Percentiles rank a stretch among this genome's conserved stretches.
Conservation (phyloP, 768 basidiomycete species). For the Ramaria rubella region DNA sequence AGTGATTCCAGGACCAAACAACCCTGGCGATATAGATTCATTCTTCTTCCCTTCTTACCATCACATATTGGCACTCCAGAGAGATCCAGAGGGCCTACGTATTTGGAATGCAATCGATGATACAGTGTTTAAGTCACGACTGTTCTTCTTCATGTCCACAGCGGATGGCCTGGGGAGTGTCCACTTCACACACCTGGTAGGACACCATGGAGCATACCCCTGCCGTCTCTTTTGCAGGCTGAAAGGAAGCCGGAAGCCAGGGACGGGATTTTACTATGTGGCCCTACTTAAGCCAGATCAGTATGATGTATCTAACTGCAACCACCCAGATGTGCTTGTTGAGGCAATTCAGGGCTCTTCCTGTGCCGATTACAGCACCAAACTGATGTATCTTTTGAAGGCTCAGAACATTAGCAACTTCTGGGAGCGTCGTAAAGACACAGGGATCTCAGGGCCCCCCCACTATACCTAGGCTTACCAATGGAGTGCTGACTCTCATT, state of each 20-base stretch:
- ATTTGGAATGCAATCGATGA: neutral
- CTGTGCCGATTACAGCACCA: neutral
- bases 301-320: conserved; percentile 22
- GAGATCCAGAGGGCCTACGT: neutral
- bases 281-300: conserved; percentile 22
- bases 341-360: no score
- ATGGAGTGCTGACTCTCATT: no score
- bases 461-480: conserved; percentile 31
- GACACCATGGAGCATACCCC: no score
- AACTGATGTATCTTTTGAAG: neutral
- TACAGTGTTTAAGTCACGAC: neutral
- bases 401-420: neutral
- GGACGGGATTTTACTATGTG: conserved; percentile 29
- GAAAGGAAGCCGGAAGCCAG: conserved; percentile 25
- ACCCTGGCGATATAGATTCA: neutral
- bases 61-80: neutral
- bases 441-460: conserved; percentile 33
- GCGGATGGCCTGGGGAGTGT: conserved; percentile 33
- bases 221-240: no score
- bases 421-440: conserved; percentile 19
- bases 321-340: no score
- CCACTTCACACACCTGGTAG: conserved; percentile 27
- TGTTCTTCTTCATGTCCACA: no score
- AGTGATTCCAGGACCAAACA: neutral
- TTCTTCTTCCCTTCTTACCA: neutral